Base-by-base conservation (phyloP, 208 protist genomes). In the Crithidia thermophila region DNA sequence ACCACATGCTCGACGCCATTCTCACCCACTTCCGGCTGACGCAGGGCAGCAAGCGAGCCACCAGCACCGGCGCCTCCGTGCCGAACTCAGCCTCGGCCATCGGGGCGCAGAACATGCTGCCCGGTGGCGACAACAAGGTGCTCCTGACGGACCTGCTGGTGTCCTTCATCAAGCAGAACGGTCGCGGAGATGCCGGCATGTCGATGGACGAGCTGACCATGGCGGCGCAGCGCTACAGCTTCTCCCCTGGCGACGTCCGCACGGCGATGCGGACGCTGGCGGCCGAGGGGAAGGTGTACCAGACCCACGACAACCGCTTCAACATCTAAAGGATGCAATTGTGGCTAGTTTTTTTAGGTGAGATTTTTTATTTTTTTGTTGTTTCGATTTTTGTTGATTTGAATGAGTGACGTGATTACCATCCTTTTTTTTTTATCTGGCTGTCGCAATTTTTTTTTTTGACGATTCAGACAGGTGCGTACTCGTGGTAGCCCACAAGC, bases 1-100 rank as follows among this genome's bases (percentile, higher is more conserved):
- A 91, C 71, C 91, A 96, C 73, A 79, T 85, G 62, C 71, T 96
- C 25, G 91, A 96, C 47, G 87, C 79, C n/a, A 81, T 96, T 27
- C 84, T 96, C 14, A 94, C 88, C 10, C 91, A 96, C 67, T 81
- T 96, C 21, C 91, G 91, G 4, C 79, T 96, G 10, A 91, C 85
- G 33, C 67, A 77, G 37, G 90, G 90, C 36, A 82, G 85, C 66
- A 64, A 70, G 45, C 84, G 79, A 65, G n/a, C 69, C 36, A 20
- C 33, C 9, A 39, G 20, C 31, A 51, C 20, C 33, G 63, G 72
- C 7, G 70, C 61, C 23, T 75, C 77, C 20, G 53, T 92, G 49
- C 67, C 67, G 61, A 93, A 95, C 77, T 84, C 77, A 18, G 79
- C 82, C 5, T 65, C 72, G 0, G 79, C 84, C 5, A 64, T 91